These are phyloP conservation scores for Alternaria brassicae DNA, from an alignment of 2,329 filamentous ascomycete species.

Conservation along the genomic window DNA sequence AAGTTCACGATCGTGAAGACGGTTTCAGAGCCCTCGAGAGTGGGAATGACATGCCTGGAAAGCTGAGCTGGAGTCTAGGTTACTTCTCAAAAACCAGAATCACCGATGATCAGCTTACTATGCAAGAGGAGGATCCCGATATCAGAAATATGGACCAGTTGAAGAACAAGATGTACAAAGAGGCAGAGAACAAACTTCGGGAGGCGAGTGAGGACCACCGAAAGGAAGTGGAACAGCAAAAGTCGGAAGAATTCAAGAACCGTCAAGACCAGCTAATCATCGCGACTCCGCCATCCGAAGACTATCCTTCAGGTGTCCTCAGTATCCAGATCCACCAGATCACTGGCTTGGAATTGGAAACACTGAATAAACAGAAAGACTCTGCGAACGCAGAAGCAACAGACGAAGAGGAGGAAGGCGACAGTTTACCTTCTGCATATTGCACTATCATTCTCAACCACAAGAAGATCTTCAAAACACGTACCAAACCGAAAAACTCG, in stretches of 20 bases:
- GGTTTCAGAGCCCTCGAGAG: conserved; percentile 70
- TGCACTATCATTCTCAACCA: conserved; percentile 78
- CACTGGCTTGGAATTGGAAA: conserved; percentile 69
- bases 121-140: conserved; percentile 66
- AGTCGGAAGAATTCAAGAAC: conserved; percentile 68
- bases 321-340: conserved; percentile 77
- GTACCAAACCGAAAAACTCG: conserved; percentile 78
- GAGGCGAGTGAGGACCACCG: conserved; percentile 68
- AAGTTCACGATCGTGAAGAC: conserved; percentile 69
- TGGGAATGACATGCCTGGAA: conserved; percentile 72
- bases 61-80: conserved; percentile 72
- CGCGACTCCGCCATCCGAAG: conserved; percentile 68
- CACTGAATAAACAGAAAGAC: conserved; percentile 62
- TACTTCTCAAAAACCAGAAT: conserved; percentile 74
- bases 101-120: conserved; percentile 65
- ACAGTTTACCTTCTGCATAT: conserved; percentile 72
- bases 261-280: conserved; percentile 69
- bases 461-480: conserved; percentile 70
- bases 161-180: conserved; percentile 61
- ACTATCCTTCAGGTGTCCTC: conserved; percentile 70
- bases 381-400: conserved; percentile 60
- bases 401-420: conserved; percentile 66
- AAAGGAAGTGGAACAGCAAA: conserved; percentile 71
- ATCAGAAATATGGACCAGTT: conserved; percentile 66
- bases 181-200: conserved; percentile 68